Base-by-base conservation (phyloP, 2,329 filamentous ascomycete species). In the Pseudogymnoascus sp. region DNA sequence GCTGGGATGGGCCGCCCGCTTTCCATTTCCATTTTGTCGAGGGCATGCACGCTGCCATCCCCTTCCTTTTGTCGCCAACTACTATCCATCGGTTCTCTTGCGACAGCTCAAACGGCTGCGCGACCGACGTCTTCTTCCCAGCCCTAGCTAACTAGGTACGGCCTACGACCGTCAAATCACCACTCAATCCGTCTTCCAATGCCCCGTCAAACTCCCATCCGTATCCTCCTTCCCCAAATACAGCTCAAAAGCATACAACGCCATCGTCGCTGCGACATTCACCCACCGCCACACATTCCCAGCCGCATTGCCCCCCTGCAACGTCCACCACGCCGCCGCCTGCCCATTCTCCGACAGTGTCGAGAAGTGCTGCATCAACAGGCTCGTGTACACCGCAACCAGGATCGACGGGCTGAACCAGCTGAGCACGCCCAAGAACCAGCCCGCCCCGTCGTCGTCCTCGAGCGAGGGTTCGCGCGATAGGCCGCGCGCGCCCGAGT, bases 321-420 rank as follows among this genome's bases (percentile, higher is more conserved):
- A 93, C 92, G 93, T 97, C 80, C 93, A 89, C 65, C 86, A 84
- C 14, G 82, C 83, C 65, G 86, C 83, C 64, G 82, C 78, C 26
- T 85, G 83, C 26, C 83, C 85, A 66, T 88, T 85, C 61, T 81
- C 77, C 21, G 78, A 84, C 14, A 82, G 88, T 10, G 89, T 88
- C 4, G 91, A 90, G 72, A 99, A 97, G 75, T 99, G 95, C 74
- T 97, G 95, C 79, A 97, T 88, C 35, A 99, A 78, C 61, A 99
- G 78, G 75, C 93, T 97, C 1, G 95, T 99, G 76, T 99, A 99
- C 31, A 97, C 93, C 3, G 95, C 90, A 65, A 99, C 93, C 62
- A 99, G 81, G 63, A 97, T 96, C 24, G 90, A 96, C 0, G 95
- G 93, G 16, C 91, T 95, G 77, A 97, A 97, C 86, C 93, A 97